phyloP scores from a whole-genome alignment of 164 flowering plant genomes.

The Stephania yunnanensis region DNA sequence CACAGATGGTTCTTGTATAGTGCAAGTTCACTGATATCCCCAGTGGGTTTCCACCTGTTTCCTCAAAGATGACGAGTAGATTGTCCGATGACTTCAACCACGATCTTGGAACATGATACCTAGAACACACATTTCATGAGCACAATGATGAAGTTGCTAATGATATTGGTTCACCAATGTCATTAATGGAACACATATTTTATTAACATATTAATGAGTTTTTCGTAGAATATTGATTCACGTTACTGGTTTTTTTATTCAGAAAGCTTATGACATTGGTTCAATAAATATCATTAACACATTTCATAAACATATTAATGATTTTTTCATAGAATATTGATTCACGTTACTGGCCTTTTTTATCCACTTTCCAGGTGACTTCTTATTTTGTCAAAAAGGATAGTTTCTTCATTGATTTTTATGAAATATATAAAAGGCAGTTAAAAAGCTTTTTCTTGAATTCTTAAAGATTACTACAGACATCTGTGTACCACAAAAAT shows the following conservation, averaged over 20 bases:
- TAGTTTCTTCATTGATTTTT: too few species aligned
- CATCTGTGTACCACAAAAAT: too few species aligned
- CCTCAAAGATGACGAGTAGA: constrained; percentile 81
- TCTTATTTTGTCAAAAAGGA: too few species aligned
- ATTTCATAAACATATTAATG: background rate
- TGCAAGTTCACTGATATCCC: constrained; percentile 49
- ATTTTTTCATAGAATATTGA: background rate
- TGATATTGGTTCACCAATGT: background rate
- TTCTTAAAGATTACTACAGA: too few species aligned
- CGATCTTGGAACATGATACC: constrained; percentile 88
- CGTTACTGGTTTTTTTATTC: too few species aligned
- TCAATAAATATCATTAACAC: background rate
- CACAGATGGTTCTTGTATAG: constrained; percentile 42
- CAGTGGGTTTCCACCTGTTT: constrained; percentile 80
- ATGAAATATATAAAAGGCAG: too few species aligned
- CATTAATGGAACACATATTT: background rate
- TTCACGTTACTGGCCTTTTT: too few species aligned
- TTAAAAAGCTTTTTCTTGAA: too few species aligned
- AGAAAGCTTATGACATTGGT: background rate
- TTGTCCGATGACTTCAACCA: constrained; percentile 64
- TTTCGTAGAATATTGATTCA: background rate
- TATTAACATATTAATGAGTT: background rate
- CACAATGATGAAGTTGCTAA: background rate
- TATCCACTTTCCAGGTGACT: background rate
- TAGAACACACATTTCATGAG: constrained; percentile 19